Percentiles rank a stretch among this genome's conserved stretches.
Evolutionary conservation across 2,329 filamentous ascomycete genomes (phyloP).

Genomic region (Helminthosporium solani): DNA sequence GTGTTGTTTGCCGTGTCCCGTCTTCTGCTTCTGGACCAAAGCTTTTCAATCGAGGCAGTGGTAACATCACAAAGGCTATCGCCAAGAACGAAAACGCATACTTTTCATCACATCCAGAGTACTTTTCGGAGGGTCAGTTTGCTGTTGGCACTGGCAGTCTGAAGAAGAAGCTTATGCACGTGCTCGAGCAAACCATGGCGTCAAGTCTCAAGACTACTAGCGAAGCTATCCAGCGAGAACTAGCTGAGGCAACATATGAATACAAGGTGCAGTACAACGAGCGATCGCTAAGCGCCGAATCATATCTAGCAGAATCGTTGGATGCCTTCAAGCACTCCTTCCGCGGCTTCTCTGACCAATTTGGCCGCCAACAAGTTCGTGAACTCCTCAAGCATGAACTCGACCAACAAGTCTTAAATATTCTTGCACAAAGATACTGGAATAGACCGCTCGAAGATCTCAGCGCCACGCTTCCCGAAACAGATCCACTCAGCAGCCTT

Average conservation of each 20-base stretch:
- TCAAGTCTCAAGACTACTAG: constrained; percentile 84
- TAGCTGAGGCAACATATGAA: constrained; percentile 96
- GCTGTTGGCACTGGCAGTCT: constrained; percentile 81
- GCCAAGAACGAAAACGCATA: constrained; percentile 84
- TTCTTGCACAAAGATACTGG: constrained; percentile 94
- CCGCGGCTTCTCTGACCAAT: constrained; percentile 86
- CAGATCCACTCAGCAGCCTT: constrained; percentile 72
- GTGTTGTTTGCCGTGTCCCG: constrained; percentile 85
- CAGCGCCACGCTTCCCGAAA: constrained; percentile 63
- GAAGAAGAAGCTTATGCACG: constrained; percentile 94
- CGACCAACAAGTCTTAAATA: constrained; percentile 90
- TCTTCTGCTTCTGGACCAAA: constrained; percentile 57
- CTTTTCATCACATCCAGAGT: constrained; percentile 85
- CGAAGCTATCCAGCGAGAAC: constrained; percentile 89
- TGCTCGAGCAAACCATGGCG: constrained; percentile 96
- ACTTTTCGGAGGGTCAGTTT: constrained; percentile 70
- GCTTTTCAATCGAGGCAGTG: constrained; percentile 79
- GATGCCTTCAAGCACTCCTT: constrained; percentile 98
- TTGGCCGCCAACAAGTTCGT: constrained; percentile 85
- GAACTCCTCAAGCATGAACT: constrained; percentile 88
- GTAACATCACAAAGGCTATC: constrained; percentile 78
- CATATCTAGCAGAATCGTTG: constrained; percentile 90
- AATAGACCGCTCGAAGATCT: constrained; percentile 91
- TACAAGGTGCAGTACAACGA: constrained; percentile 99
- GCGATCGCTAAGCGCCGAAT: constrained; percentile 88